Base-by-base conservation (phyloP, 768 basidiomycete species). In the Calocera cornea region DNA sequence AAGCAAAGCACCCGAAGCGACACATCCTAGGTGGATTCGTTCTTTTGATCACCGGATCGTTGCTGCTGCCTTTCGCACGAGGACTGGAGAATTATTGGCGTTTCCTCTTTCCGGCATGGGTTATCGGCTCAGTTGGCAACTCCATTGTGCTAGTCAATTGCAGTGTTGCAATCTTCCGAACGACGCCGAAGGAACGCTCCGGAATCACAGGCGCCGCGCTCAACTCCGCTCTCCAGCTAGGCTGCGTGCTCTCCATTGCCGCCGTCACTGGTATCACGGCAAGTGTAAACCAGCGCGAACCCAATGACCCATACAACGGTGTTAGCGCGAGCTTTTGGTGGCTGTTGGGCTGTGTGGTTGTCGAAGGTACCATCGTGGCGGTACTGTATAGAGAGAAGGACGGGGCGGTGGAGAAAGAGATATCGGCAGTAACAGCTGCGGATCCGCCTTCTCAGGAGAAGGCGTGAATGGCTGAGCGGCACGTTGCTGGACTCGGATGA, bases 121-220 rank as follows among this genome's bases (percentile, higher is more conserved):
- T 77, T 29, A 68, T 85, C 60, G 83, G 83, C 14, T 78, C 80
- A 16, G 75, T 77, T 11, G 84, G 84, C 5, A 73, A 75, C 2
- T 80, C 80, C 73, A 70, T 84, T 64, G 74, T 77, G 14, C 85
- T 77, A 68, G 79, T 77, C 19, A 82, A 81, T 64, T 64, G 38
- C 65, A 84, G 81, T 70, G 80, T 85, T 63, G 82, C 82, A 14
- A 77, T 84, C 41, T 80, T 85, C 74, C 79, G 77, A 68, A 78
- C 22, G 36, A 79, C 78, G 3, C 83, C 83, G 3, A 66, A 80
- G 5, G 76, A 77, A 16, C 79, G 82, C 72, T 78, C 83, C 2
- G 84, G 84, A 44, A 82, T 80, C 2, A 79, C 84, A 14, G 82
- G 82, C 22, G 84, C 84, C 17, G 80, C 86, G 41, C 83, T 83